Percentiles rank a stretch among this genome's conserved stretches.
Evolutionary conservation across 805 yeast genomes (phyloP).

Genomic region (Hanseniaspora hatyaiensis): DNA sequence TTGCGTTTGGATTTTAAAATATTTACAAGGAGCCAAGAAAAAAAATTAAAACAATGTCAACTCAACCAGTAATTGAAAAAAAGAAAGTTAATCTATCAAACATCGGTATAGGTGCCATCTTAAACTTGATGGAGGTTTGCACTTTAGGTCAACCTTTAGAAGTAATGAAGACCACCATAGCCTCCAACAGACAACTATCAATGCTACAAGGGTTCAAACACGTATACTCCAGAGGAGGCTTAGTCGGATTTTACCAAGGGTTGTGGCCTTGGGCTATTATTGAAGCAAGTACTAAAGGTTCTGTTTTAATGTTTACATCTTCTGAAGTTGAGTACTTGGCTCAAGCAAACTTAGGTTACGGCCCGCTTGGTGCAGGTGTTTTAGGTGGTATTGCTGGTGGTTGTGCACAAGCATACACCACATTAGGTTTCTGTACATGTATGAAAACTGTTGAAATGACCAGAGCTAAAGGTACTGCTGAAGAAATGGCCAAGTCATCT

Average conservation of each 20-base stretch:
- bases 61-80: conserved; percentile 39
- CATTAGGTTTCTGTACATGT: conserved; percentile 97
- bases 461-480: conserved; percentile 59
- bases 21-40: neutral
- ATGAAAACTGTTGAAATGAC: conserved; percentile 99
- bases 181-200: conserved; percentile 74
- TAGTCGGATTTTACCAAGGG: conserved; percentile 89
- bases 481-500: conserved; percentile 54
- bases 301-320: conserved; percentile 82
- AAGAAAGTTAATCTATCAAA: conserved; percentile 82
- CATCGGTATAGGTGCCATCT: conserved; percentile 84
- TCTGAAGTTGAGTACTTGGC: conserved; percentile 81
- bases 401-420: conserved; percentile 86
- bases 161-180: conserved; percentile 95
- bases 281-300: conserved; percentile 98
- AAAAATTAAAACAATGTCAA: conserved; percentile 2
- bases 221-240: conserved; percentile 91
- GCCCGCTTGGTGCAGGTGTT: conserved; percentile 74
- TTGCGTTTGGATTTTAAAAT: too few relatives aligned
- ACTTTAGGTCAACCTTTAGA: conserved; percentile 95
- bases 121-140: conserved; percentile 85
- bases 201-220: conserved; percentile 55
- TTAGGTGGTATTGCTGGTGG: conserved; percentile 96
- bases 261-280: conserved; percentile 99
- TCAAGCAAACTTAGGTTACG: conserved; percentile 45